Evolutionary conservation across 805 yeast species (phyloP).

Genomic region (Ogataea naganishii): DNA sequence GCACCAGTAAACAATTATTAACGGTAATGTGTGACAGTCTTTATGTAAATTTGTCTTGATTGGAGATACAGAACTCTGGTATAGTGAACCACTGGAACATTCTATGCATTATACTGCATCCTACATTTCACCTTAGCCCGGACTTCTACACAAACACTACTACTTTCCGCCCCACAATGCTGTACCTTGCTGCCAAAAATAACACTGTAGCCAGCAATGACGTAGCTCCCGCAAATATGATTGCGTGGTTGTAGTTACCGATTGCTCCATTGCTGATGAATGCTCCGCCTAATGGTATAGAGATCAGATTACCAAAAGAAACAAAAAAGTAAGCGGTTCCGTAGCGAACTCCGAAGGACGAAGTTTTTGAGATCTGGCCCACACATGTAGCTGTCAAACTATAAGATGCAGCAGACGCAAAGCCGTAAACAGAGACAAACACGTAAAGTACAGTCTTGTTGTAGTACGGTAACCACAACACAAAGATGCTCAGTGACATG

Average conservation of each 20-base stretch:
- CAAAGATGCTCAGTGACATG: constrained; percentile 36
- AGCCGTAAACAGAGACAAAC: constrained; percentile 49
- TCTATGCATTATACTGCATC: too few relatives aligned
- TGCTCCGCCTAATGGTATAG: constrained; percentile 39
- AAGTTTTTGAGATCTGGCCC: constrained; percentile 54
- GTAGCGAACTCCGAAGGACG: constrained; percentile 60
- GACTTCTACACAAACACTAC: too few relatives aligned
- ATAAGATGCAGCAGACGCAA: constrained; percentile 52
- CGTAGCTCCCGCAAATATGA: constrained; percentile 23
- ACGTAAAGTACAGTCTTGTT: constrained; percentile 32
- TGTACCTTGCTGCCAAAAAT: constrained; percentile 13
- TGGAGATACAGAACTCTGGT: too few relatives aligned
- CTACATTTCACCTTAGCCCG: too few relatives aligned
- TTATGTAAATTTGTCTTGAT: too few relatives aligned
- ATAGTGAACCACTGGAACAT: too few relatives aligned
- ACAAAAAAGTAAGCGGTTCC: constrained; percentile 56
- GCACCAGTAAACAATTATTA: too few relatives aligned
- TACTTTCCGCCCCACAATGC: constrained; percentile 17
- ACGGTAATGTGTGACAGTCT: too few relatives aligned
- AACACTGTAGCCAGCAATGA: constrained; percentile 13
- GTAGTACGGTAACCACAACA: constrained; percentile 55
- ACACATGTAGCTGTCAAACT: constrained; percentile 63
- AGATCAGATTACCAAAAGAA: constrained; percentile 33
- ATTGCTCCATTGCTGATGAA: constrained; percentile 19
- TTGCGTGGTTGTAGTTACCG: constrained; percentile 24